phyloP scores from a whole-genome alignment of 768 basidiomycete species.

The Suillus clintonianus region DNA sequence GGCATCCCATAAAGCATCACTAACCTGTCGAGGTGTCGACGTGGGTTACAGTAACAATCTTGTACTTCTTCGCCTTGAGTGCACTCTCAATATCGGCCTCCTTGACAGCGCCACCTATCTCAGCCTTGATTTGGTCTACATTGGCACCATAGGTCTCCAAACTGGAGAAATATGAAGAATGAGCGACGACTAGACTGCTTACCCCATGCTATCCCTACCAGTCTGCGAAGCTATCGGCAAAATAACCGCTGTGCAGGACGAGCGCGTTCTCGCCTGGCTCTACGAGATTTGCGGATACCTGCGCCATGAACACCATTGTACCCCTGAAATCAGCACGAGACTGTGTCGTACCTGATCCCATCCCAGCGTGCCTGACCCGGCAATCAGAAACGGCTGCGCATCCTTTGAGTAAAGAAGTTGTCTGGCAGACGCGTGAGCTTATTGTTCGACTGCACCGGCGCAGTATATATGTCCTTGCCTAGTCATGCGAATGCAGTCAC shows the following conservation, averaged over 20 bases:
- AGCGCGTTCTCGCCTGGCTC: constrained; percentile 77
- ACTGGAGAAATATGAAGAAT: constrained; percentile 37
- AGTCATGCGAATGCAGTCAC: constrained; percentile 86
- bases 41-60: constrained; percentile 90
- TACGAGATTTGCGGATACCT: constrained; percentile 92
- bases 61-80: constrained; percentile 80
- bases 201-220: constrained; percentile 50
- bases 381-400: constrained; percentile 90
- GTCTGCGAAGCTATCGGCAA: constrained; percentile 87
- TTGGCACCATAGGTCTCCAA: constrained; percentile 87
- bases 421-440: constrained; percentile 35
- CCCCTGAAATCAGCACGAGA: background rate
- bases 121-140: constrained; percentile 81
- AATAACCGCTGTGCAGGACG: constrained; percentile 90
- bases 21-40: constrained; percentile 87
- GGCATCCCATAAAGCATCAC: constrained; percentile 13
- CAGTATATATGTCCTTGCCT: constrained; percentile 42
- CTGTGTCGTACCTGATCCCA: constrained; percentile 79
- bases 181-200: background rate
- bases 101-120: constrained; percentile 76
- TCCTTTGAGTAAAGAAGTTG: constrained; percentile 76
- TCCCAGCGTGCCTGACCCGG: constrained; percentile 93
- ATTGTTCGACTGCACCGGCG: background rate
- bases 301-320: background rate
- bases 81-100: constrained; percentile 63